Percentiles rank a stretch among this genome's conserved stretches.
phyloP scores from a whole-genome alignment of 805 yeast genomes.

The Wickerhamomyces kurtzmanii region DNA sequence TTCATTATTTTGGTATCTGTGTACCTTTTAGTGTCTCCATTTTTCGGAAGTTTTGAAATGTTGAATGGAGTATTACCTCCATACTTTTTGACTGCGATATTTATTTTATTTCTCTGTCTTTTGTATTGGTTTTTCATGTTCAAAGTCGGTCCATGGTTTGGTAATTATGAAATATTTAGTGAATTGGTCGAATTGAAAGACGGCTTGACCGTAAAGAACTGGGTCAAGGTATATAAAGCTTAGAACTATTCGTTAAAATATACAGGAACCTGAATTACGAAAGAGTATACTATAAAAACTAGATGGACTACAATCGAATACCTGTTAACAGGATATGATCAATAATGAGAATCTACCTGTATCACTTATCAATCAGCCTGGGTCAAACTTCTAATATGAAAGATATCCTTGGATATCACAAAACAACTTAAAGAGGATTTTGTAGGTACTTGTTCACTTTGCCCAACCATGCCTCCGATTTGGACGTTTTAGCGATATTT shows the following conservation, averaged over 20 bases:
- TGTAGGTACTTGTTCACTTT: too few species aligned
- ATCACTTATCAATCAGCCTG: too few species aligned
- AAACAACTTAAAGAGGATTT: too few species aligned
- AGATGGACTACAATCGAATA: too few species aligned
- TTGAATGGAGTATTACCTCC: constrained; percentile 16
- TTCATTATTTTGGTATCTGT: constrained; percentile 34
- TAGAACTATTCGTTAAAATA: neutral
- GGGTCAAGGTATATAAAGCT: constrained; percentile 30
- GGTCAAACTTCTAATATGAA: too few species aligned
- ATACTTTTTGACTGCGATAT: constrained; percentile 29
- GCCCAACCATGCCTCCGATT: too few species aligned
- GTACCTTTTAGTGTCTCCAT: constrained; percentile 41
- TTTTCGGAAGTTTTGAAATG: constrained; percentile 16
- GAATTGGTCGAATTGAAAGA: constrained; percentile 35
- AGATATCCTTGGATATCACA: too few species aligned
- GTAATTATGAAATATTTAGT: constrained; percentile 30
- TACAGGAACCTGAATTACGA: neutral
- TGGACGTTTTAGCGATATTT: too few species aligned
- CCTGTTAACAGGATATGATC: too few species aligned
- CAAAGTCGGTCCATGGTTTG: constrained; percentile 8
- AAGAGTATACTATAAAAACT: neutral
- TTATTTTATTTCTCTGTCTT: constrained; percentile 32
- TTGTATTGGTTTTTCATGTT: constrained; percentile 7
- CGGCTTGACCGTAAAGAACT: constrained; percentile 46
- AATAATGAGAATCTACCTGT: too few species aligned